phyloP scores from a whole-genome alignment of 2,329 filamentous ascomycete genomes.

The Mycocentrospora acerina region DNA sequence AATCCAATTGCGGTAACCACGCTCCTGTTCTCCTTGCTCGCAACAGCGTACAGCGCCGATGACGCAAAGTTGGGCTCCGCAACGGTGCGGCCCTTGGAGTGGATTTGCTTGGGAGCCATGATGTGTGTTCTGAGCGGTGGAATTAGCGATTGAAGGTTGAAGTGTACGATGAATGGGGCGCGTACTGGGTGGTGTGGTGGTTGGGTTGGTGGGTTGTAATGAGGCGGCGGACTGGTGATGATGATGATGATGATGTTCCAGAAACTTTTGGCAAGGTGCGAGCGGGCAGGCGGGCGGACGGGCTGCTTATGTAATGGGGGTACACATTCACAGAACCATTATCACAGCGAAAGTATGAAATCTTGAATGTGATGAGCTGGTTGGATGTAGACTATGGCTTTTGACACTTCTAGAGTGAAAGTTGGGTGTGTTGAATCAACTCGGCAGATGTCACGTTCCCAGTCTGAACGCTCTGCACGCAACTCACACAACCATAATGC shows the following conservation, averaged over 20 bases:
- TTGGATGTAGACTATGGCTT: too few species aligned
- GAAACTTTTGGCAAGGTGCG: conserved; percentile 23
- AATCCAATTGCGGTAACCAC: conserved; percentile 51
- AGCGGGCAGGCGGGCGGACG: too few species aligned
- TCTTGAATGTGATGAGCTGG: too few species aligned
- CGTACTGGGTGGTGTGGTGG: conserved; percentile 10
- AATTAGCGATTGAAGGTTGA: not conserved
- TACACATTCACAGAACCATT: too few species aligned
- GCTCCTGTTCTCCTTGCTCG: conserved; percentile 51
- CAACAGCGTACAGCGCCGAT: conserved; percentile 44
- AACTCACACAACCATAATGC: too few species aligned
- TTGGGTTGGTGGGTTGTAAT: conserved; percentile 8
- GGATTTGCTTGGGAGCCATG: conserved; percentile 36
- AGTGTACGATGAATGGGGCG: not conserved
- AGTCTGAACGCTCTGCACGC: too few species aligned
- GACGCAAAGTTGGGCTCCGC: conserved; percentile 44
- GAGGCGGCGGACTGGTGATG: conserved; percentile 6
- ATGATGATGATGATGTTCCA: conserved; percentile 20
- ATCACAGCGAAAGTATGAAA: too few species aligned
- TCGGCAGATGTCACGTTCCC: too few species aligned
- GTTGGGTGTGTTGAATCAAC: too few species aligned
- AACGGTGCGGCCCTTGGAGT: conserved; percentile 27
- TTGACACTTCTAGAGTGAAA: too few species aligned
- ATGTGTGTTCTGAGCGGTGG: conserved; percentile 4
- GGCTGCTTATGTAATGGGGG: too few species aligned